Evolutionary conservation across 179 eudicot species (phyloP), one percentile per base, ranked within the genome.

Genomic region (Corrigiola litoralis): DNA sequence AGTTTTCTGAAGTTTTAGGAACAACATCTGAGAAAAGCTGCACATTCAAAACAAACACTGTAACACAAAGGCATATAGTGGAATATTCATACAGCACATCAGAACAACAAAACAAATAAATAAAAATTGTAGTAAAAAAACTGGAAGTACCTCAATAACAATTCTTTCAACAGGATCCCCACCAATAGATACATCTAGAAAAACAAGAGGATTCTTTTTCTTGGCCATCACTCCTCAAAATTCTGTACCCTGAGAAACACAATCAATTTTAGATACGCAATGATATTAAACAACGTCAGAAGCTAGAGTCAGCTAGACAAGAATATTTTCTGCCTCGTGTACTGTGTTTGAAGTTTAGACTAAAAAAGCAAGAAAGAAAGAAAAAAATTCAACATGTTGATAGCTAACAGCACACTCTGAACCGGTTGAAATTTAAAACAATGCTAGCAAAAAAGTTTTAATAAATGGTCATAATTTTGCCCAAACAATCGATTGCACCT

Each of bases 1-100:
- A 92, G 76, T 92, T 92, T 82, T 92, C 98, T 62, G 98, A 92
- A 13, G 98, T 92, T 78, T 60, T 89, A 44, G 98, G 96, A 78
- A 89, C 98, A 69, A 71, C 80, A 82, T 92, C 89, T 42, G 92
- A 81, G 79, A 85, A 90, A 47, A 92, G 87, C 98, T 92, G 82
- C 87, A 82, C 41, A 53, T 10, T 9, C 34, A 50, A 61, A 31
- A 53, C 23, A 52, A 33, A 37, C 47, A 6, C 48, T 20, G 16
- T 20, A 73, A 71, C 44, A 51, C 57, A 56, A 51, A 50, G 17
- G 37, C 34, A 38, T 54, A 27, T 24, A 31, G 10, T 61, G 52
- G 52, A 16, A 44, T 6, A 10, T 18, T 47, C 31, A 20, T 41
- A 27, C 29, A 63, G 13, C 47, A 28, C n/a, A 0, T 42, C 9